Percentiles rank a stretch among this genome's conserved stretches.
Evolutionary conservation across 192 early-diverging fungal species (phyloP).

Genomic region (Diversispora eburnea): DNA sequence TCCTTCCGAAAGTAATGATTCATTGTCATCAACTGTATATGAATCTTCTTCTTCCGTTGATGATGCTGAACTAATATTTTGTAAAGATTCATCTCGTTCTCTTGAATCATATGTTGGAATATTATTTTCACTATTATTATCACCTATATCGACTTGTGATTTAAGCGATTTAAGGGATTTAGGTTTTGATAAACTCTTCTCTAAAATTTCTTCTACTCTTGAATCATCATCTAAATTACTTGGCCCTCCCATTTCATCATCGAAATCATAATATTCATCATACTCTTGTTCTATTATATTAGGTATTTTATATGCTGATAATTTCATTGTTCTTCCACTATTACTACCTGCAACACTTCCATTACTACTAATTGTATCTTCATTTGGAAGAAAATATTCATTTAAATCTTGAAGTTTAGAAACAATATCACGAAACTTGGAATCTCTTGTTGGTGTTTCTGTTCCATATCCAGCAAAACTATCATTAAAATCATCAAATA

Average conservation of each 20-base stretch:
- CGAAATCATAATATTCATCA: not conserved
- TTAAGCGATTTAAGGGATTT: not conserved
- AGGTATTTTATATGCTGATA: constrained; percentile 11
- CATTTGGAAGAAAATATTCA: constrained; percentile 14
- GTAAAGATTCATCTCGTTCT: not conserved
- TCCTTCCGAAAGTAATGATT: constrained; percentile 13
- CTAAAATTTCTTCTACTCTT: not conserved
- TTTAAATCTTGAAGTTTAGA: constrained; percentile 21
- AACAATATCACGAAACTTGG: constrained; percentile 12
- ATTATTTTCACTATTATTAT: not conserved
- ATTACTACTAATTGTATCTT: constrained; percentile 10
- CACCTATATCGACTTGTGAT: not conserved
- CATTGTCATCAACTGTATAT: not conserved
- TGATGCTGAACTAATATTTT: constrained; percentile 3
- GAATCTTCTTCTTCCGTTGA: constrained; percentile 17
- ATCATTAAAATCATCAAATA: not conserved
- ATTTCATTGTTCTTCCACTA: constrained; percentile 7
- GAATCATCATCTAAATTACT: not conserved
- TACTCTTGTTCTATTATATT: constrained; percentile 18
- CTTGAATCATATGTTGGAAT: not conserved
- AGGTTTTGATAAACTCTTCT: constrained; percentile 15
- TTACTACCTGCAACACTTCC: not conserved
- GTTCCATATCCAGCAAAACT: not conserved
- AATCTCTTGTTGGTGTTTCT: constrained; percentile 7
- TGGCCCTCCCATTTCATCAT: not conserved